These are phyloP conservation scores for Hypsizygus marmoreus DNA, from an alignment of 768 basidiomycete genomes.

Conservation along the genomic window DNA sequence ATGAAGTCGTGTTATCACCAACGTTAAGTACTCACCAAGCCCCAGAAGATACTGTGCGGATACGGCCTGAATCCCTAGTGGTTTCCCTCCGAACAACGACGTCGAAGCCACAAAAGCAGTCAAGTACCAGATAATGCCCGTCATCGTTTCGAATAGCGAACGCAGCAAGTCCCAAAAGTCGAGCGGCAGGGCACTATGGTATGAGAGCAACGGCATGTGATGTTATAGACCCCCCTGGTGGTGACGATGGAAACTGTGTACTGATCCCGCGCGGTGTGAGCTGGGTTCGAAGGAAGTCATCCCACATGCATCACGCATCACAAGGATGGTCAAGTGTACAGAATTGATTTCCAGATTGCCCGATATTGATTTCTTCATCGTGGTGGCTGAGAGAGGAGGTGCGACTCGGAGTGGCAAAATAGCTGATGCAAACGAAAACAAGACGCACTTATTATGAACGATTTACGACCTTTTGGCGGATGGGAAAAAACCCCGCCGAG, in stretches of 20 bases:
- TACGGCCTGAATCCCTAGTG: slow-evolving; percentile 30
- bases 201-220: slow-evolving; percentile 30
- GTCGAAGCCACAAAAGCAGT: slow-evolving; percentile 42
- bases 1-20: background rate
- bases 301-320: slow-evolving; percentile 12
- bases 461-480: too few species aligned
- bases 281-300: background rate
- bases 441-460: too few species aligned
- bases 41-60: slow-evolving; percentile 56
- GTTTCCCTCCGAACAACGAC: slow-evolving; percentile 29
- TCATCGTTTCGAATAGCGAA: slow-evolving; percentile 40
- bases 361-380: background rate
- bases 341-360: background rate
- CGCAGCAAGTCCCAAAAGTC: slow-evolving; percentile 39
- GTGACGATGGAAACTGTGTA: slow-evolving; percentile 9
- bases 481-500: too few species aligned
- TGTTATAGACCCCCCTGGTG: slow-evolving; percentile 9
- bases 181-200: slow-evolving; percentile 35
- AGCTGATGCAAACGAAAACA: background rate
- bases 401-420: background rate
- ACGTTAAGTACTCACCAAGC: slow-evolving; percentile 44
- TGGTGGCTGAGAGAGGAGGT: background rate
- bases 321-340: slow-evolving; percentile 14
- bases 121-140: slow-evolving; percentile 42
- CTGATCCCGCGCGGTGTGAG: background rate